Evolutionary conservation across 2,329 filamentous ascomycete genomes (phyloP), one percentile per base, ranked within the genome.

Genomic region (Paecilomyces fulvus): DNA sequence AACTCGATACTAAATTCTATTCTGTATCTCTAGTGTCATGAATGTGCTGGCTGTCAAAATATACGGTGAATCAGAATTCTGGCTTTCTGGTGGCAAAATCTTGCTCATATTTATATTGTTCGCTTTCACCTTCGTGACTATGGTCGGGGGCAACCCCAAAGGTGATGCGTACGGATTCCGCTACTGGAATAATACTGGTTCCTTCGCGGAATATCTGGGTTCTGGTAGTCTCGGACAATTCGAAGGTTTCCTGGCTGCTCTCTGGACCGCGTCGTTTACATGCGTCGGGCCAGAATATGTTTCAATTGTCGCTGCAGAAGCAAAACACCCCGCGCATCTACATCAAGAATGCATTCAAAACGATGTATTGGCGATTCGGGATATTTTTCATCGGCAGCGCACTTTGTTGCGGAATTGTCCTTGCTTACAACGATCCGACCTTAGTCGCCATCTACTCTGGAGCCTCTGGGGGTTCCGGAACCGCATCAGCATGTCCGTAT

Each of bases 141-240:
- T 92, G 85, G 76, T 92, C 0, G 89, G 89, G 7, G 89, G 87
- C 1, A 92, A 92, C 63, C 89, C 89, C 0, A 71, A 83, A 1
- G 77, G 82, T 53, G 86, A 90, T 62, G 75, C 77, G 0, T 88
- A 89, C 57, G 88, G 88, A 0, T 91, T 91, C 68, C 80, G 85
- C 14, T 80, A 84, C 66, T 87, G 84, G 75, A 20, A 17, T 12
- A 73, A 65, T 3, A 58, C 75, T 23, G 87, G 87, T 0, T 79
- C 87, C 0, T 90, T 91, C 67, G 80, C 81, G 9, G 80, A 85
- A 58, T 80, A 86, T 52, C 84, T 87, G 64, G 80, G 77, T n/a
- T 76, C 76, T 0, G 88, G 87, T 0, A 64, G 73, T 1, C 79
- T 89, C 0, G 89, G 89, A 9, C 77, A 80, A 4, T 90, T 87